Evolutionary conservation across 345 rosid species (phyloP), one percentile per base, ranked within the genome.

Genomic region (Cochlearia excelsa): DNA sequence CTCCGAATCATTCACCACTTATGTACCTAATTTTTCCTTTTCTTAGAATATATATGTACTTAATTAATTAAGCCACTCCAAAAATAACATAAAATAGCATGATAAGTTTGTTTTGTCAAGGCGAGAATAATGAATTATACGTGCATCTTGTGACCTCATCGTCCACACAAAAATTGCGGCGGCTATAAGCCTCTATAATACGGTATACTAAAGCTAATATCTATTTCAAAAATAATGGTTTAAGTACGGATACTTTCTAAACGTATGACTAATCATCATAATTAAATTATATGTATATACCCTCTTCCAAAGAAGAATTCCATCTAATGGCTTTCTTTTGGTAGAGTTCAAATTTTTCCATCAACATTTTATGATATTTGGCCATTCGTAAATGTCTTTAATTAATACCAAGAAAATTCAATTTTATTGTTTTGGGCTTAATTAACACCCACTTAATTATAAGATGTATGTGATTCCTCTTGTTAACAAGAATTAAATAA

Each of bases 131-230:
- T 60, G 44, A 61, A 46, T n/a, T 42, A 55, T 54, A 55, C 42
- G 42, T 57, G 70, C 54, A 49, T 40, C 33, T 69, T 33, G 59
- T 71, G 75, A 64, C 70, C 61, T 71, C 75, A 71, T 46, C 46
- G 45, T 58, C 75, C 75, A 71, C 61, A 39, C 60, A 46, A n/a
- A 63, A 64, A 52, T 52, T 70, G 75, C 75, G 75, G 75, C 23
- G 23, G 23, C 23, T 16, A 16, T 16, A 16, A 16, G 23, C 23
- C 23, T 16, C 75, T 64, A 46, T 29, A 58, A 58, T 71, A 23
- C 45, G 75, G 65, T 60, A 71, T 46, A 11, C 27, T 57, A 27
- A 57, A 51, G 44, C 56, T 52, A 34, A 50, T 43, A 45, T 30
- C 4, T n/a, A 45, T 68, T 47, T 34, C 54, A 26, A 46, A 54